phyloP scores from a whole-genome alignment of 2,329 filamentous ascomycete species.

The Phialemoniopsis sp. region DNA sequence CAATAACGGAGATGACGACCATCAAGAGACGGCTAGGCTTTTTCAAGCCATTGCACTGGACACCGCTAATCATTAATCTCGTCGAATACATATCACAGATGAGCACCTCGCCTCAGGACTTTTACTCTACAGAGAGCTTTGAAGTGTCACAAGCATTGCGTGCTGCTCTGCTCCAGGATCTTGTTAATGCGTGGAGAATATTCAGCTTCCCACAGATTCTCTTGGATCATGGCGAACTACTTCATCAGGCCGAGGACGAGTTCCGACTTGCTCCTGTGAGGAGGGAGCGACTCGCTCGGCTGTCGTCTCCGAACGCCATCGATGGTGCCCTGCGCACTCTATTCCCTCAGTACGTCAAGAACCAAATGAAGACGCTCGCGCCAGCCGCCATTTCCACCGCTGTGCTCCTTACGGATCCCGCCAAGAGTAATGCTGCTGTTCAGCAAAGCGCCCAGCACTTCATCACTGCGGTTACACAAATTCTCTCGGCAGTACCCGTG shows the following conservation, averaged over 20 bases:
- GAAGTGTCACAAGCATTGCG: slow-evolving; percentile 21
- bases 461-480: slow-evolving; percentile 13
- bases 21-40: slow-evolving; percentile 26
- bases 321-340: slow-evolving; percentile 22
- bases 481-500: slow-evolving; percentile 9
- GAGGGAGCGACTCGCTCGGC: slow-evolving; percentile 4
- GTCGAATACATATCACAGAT: slow-evolving; percentile 23
- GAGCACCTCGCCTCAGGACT: slow-evolving; percentile 15
- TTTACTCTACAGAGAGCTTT: slow-evolving; percentile 17
- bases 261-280: background rate
- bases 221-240: background rate
- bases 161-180: slow-evolving; percentile 28
- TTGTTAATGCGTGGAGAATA: slow-evolving; percentile 34
- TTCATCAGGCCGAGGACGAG: slow-evolving; percentile 3
- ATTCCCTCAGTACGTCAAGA: slow-evolving; percentile 25
- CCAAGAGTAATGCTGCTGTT: slow-evolving; percentile 10
- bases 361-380: slow-evolving; percentile 17
- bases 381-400: slow-evolving; percentile 32
- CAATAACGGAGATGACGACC: slow-evolving; percentile 30
- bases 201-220: slow-evolving; percentile 23
- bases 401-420: slow-evolving; percentile 27
- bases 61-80: slow-evolving; percentile 23
- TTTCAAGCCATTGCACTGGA: slow-evolving; percentile 26
- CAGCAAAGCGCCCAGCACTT: slow-evolving; percentile 16
- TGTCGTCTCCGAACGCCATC: slow-evolving; percentile 10